Percentiles rank a stretch among this genome's conserved stretches.
These are phyloP conservation scores for Globisporangium camurandrum DNA, from an alignment of 352 stramenopile species.

Conservation along the genomic window DNA sequence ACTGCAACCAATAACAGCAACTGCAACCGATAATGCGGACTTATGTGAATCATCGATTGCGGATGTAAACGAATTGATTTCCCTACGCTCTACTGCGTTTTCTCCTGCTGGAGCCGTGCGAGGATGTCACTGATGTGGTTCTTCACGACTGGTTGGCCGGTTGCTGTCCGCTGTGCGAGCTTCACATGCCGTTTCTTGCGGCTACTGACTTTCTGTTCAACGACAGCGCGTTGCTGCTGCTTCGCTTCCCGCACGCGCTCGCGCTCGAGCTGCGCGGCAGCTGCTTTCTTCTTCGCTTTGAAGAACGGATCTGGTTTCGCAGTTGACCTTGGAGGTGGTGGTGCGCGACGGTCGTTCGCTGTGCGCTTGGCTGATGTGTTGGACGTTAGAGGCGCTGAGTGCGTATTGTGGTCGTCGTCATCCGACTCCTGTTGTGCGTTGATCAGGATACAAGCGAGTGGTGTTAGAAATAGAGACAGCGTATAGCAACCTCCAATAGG, in stretches of 20 bases:
- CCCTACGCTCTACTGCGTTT: conserved; percentile 4
- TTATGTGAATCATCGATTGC: too few relatives aligned
- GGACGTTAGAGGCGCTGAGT: background rate
- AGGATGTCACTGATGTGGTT: conserved; percentile 85
- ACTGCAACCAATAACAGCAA: too few relatives aligned
- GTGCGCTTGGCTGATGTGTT: too few relatives aligned
- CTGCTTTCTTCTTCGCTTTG: conserved; percentile 77
- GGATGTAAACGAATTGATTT: too few relatives aligned
- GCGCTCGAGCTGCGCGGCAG: conserved; percentile 42
- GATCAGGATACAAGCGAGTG: background rate
- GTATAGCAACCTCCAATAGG: background rate
- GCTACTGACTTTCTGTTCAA: conserved; percentile 66
- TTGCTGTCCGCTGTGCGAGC: conserved; percentile 67
- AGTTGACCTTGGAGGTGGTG: conserved; percentile 13
- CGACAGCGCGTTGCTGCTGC: conserved; percentile 35
- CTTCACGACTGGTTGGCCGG: conserved; percentile 75
- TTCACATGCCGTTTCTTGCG: conserved; percentile 87
- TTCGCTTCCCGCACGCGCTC: conserved; percentile 33
- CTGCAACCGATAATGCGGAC: too few relatives aligned
- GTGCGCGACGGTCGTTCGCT: conserved; percentile 3
- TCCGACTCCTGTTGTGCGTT: background rate
- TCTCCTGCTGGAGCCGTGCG: conserved; percentile 52
- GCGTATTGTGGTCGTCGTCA: background rate
- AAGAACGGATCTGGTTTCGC: conserved; percentile 75
- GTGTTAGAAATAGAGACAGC: background rate